These are phyloP conservation scores for Mrakiaceae sp. DNA, from an alignment of 1,284 basidiomycete genomes.

Conservation along the genomic window DNA sequence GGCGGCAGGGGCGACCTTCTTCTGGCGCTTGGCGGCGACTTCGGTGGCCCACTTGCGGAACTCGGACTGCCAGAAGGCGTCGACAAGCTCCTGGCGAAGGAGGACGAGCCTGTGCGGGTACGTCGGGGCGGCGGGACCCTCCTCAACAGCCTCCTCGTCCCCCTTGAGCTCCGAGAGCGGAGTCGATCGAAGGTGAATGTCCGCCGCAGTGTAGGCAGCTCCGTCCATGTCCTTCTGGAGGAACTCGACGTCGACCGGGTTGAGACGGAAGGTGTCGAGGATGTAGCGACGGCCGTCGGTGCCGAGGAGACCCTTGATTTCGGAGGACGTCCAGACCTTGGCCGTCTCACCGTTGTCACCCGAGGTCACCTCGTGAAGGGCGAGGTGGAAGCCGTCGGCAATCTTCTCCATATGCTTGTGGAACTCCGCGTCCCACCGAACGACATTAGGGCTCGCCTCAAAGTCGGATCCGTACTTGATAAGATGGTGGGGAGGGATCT, in stretches of 20 bases:
- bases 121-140: conserved; percentile 19
- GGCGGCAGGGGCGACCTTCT: conserved; percentile 21
- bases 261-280: conserved; percentile 43
- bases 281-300: conserved; percentile 46
- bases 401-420: conserved; percentile 43
- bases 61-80: conserved; percentile 42
- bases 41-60: conserved; percentile 43
- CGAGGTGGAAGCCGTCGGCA: conserved; percentile 40
- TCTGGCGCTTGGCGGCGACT: conserved; percentile 31
- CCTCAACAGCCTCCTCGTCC: conserved; percentile 28
- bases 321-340: conserved; percentile 41
- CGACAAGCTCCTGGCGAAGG: conserved; percentile 46
- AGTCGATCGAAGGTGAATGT: conserved; percentile 40
- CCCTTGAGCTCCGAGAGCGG: conserved; percentile 44
- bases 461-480: conserved; percentile 47
- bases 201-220: conserved; percentile 40
- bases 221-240: conserved; percentile 40
- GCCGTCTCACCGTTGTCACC: conserved; percentile 35
- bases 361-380: conserved; percentile 39
- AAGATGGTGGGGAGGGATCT: conserved; percentile 43
- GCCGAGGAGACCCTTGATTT: conserved; percentile 46
- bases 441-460: conserved; percentile 37
- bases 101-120: conserved; percentile 46
- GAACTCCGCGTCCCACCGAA: conserved; percentile 39
- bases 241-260: conserved; percentile 45